These are phyloP conservation scores for Coemansia sp. DNA, from an alignment of 192 early-diverging fungal species.

Conservation along the genomic window DNA sequence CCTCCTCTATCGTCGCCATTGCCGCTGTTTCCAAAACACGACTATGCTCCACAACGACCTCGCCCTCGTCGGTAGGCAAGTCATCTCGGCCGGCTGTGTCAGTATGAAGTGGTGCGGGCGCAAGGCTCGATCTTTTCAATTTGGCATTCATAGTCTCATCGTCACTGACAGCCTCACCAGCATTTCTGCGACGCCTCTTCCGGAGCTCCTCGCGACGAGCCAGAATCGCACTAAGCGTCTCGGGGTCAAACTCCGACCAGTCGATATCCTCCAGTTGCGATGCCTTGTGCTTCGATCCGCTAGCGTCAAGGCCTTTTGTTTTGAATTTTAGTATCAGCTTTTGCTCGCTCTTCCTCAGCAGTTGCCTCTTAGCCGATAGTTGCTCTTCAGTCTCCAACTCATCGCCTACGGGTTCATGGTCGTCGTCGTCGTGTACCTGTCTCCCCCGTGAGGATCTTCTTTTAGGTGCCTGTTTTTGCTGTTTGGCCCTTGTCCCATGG, in stretches of 20 bases:
- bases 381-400: not conserved
- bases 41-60: not conserved
- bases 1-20: constrained; percentile 60
- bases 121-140: constrained; percentile 48
- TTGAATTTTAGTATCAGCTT: constrained; percentile 40
- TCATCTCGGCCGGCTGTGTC: not conserved
- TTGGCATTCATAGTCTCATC: constrained; percentile 19
- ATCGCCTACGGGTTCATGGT: constrained; percentile 15
- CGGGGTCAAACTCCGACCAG: constrained; percentile 52
- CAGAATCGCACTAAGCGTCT: constrained; percentile 45
- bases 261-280: constrained; percentile 40
- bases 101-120: constrained; percentile 38
- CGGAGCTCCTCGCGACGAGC: constrained; percentile 39
- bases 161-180: not conserved
- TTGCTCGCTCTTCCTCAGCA: not conserved
- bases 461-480: constrained; percentile 1
- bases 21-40: constrained; percentile 9
- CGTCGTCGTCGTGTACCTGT: constrained; percentile 10
- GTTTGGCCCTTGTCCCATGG: not conserved
- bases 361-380: not conserved
- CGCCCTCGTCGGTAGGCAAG: not conserved
- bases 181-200: constrained; percentile 12
- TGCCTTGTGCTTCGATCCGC: not conserved
- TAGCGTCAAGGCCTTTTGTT: constrained; percentile 3
- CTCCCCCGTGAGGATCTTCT: not conserved